Base-by-base conservation (phyloP, 345 rosid species). In the Draba incana region DNA sequence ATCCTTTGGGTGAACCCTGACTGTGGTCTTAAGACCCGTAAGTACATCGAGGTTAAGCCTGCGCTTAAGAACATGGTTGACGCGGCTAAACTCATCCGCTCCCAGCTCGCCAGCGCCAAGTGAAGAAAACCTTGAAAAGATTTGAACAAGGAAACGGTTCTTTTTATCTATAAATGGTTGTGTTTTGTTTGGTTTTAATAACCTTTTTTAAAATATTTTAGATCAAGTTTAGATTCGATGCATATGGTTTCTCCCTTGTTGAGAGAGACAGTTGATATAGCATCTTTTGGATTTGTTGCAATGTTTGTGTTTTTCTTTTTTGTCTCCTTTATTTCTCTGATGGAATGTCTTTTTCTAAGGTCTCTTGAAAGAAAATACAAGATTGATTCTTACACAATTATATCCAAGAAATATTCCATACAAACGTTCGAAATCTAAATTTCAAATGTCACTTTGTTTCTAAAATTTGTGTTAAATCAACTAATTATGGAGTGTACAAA, bases 1-100 rank as follows among this genome's bases (percentile, higher is more conserved):
- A 86, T 93, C 84, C 76, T 93, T 81, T 93, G 97, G 98, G 97
- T 93, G 33, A 93, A 93, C 90, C 98, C 98, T 9, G 97, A 93
- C 85, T 93, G 97, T 62, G 97, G 98, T 27, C 95, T 93, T 68
- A 93, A 91, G 89, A 93, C 98, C 50, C 94, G 96, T 43, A 93
- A 90, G 85, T 93, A 90, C 78, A 3, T 81, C 0, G 97, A 93
- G 82, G 98, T 93, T 43, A 93, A 86, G 76, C 98, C 97, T 0
- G 97, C 98, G 0, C 85, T 93, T 54, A 70, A 69, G 67, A 86
- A 87, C 94, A 88, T 91, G 98, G 98, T 90, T 67, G 89, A 84
- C 4, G 97, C 98, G 0, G 94, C 96, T 54, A 91, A 93, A 84
- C 81, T 82, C 62, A 92, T 91, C 86, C 97, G 97, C 61, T 80